Conservation (phyloP, 73 alveolate genomes). For the Uronychia setigera region DNA sequence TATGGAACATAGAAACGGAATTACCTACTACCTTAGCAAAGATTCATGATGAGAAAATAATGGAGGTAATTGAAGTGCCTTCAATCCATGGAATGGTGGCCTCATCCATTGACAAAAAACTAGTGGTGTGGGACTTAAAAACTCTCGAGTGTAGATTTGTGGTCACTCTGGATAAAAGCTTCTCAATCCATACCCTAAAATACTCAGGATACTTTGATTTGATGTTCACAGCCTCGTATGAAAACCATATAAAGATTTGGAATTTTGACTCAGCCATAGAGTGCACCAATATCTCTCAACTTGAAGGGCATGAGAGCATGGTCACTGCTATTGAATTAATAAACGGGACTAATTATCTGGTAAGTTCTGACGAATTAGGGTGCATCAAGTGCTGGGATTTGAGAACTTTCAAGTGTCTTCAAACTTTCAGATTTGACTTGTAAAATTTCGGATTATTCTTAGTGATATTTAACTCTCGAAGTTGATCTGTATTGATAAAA, state of each 20-base stretch:
- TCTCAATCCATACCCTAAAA: slow-evolving; percentile 47
- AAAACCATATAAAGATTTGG: slow-evolving; percentile 33
- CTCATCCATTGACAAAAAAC: slow-evolving; percentile 32
- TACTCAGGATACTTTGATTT: slow-evolving; percentile 34
- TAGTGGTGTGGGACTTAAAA: slow-evolving; percentile 47
- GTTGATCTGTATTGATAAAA: slow-evolving; percentile 19
- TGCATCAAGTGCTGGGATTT: slow-evolving; percentile 54
- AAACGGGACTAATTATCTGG: slow-evolving; percentile 36
- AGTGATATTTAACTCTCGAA: slow-evolving; percentile 32
- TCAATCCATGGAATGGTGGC: slow-evolving; percentile 23
- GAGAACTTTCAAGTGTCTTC: slow-evolving; percentile 14
- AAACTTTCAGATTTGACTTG: slow-evolving; percentile 47
- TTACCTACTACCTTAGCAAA: slow-evolving; percentile 24
- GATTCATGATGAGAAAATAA: slow-evolving; percentile 29
- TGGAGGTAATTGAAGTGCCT: slow-evolving; percentile 43
- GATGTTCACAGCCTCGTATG: slow-evolving; percentile 49
- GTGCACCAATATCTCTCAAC: slow-evolving; percentile 22
- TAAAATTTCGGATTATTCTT: not conserved
- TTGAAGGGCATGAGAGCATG: slow-evolving; percentile 54
- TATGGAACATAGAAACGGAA: slow-evolving; percentile 44
- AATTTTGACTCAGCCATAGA: slow-evolving; percentile 49
- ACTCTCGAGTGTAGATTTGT: slow-evolving; percentile 22
- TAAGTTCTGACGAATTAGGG: slow-evolving; percentile 36
- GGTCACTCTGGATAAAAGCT: slow-evolving; percentile 12
- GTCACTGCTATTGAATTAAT: slow-evolving; percentile 49